Conservation (phyloP, 495 filamentous ascomycete species). For the Talaromyces ruber region DNA sequence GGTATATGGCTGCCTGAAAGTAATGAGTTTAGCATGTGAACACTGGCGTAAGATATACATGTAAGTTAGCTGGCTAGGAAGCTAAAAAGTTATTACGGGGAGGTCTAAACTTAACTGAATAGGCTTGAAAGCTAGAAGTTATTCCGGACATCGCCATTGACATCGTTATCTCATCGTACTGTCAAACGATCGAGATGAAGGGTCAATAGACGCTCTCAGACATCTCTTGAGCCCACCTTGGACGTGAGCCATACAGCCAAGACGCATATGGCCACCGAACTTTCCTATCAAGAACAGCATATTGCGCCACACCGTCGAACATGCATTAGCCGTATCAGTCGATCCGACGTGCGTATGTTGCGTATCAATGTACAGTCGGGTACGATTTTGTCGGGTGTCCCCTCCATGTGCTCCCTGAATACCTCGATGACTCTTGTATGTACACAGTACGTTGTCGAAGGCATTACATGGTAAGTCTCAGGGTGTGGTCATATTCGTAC, state of each 20-base stretch:
- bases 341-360: not conserved
- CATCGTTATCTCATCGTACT: not conserved
- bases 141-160: not conserved
- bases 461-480: not conserved
- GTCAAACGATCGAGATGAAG: not conserved
- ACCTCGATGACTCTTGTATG: no score
- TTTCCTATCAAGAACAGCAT: not conserved
- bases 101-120: not conserved
- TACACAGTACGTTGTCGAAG: no score
- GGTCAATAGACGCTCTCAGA: not conserved
- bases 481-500: not conserved
- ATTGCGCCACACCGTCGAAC: not conserved
- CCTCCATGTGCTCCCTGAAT: not conserved
- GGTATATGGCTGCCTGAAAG: not conserved
- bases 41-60: not conserved
- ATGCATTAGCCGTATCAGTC: not conserved
- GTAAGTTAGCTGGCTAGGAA: no score
- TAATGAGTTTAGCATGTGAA: not conserved
- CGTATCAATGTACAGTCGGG: not conserved
- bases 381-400: not conserved
- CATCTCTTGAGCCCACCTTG: not conserved
- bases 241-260: not conserved
- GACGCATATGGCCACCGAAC: not conserved
- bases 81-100: not conserved
- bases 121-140: not conserved